Base-by-base conservation (phyloP, 2,329 filamentous ascomycete genomes). In the Colletotrichum scovillei region DNA sequence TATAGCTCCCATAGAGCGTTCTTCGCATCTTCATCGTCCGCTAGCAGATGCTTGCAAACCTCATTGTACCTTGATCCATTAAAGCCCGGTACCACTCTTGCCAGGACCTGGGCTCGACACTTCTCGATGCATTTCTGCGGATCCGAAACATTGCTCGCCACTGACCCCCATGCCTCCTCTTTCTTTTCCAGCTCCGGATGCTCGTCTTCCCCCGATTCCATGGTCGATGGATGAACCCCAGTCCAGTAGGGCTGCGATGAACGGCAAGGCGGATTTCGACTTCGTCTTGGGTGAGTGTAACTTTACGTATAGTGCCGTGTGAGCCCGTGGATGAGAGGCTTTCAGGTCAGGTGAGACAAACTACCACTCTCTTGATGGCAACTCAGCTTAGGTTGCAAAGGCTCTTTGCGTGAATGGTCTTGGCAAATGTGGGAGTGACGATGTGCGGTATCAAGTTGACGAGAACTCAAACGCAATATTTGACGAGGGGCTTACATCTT, bases 1-100 rank as follows among this genome's bases (percentile, higher is more conserved):
- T 90, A 90, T 26, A 89, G 79, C 53, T 80, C 77, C 81, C 83
- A 85, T 12, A 89, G 81, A n/a, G 73, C 71, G 30, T 77, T 76
- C 63, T 78, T 76, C 38, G 79, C 75, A 26, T 73, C 67, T 8
- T 71, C 65, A 24, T 63, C 76, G 77, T 79, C 72, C 75, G 79
- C 75, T 5, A 84, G 78, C 6, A 73, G 74, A 72, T 80, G 73
- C 72, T 80, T 73, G 75, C 85, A 86, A 46, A 78, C 78, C 11
- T 75, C 69, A 9, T 73, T 63, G 73, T 83, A 80, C 28, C 46
- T 71, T 69, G 80, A 80, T 74, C 81, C 76, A 66, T 77, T 71
- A 28, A 75, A 79, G n/a, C 75, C 77, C 22, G 77, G 76, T 49
- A 77, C 68, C 64, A 84, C 67, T 8, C 75, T 75, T 55, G 74